These are phyloP conservation scores for Zygosaccharomyces bisporus DNA, from an alignment of 805 yeast genomes.

Conservation along the genomic window DNA sequence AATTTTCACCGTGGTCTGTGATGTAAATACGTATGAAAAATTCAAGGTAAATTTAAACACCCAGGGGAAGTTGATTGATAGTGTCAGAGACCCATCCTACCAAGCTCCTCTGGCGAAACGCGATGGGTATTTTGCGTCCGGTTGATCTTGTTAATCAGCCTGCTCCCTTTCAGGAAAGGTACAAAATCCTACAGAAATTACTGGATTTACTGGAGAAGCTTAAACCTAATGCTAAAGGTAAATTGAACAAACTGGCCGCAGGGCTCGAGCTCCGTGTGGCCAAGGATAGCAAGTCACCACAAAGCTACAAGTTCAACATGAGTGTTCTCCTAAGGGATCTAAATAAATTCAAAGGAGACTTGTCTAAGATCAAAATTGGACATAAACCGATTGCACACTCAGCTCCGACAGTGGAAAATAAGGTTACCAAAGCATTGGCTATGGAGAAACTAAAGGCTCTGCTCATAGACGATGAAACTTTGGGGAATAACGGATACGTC, in stretches of 20 bases:
- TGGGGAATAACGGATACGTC: constrained; percentile 29
- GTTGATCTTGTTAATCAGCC: constrained; percentile 31
- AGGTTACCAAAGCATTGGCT: constrained; percentile 15
- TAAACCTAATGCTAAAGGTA: constrained; percentile 15
- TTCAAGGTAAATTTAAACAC: not conserved
- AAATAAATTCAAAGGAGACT: constrained; percentile 29
- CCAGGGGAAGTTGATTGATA: too few species aligned
- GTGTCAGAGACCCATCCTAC: not conserved
- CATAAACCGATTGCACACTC: constrained; percentile 21
- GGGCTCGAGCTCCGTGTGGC: constrained; percentile 30
- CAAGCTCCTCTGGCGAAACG: not conserved
- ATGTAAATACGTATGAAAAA: not conserved
- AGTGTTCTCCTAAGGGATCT: constrained; percentile 33
- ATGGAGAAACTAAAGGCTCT: constrained; percentile 20
- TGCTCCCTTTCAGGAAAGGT: constrained; percentile 33
- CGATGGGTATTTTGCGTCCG: constrained; percentile 24
- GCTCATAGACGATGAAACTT: constrained; percentile 17
- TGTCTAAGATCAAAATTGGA: constrained; percentile 22
- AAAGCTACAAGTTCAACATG: constrained; percentile 33
- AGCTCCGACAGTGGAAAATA: constrained; percentile 7
- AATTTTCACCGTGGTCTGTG: constrained; percentile 21
- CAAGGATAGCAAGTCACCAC: constrained; percentile 25
- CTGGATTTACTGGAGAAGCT: constrained; percentile 21
- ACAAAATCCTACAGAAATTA: constrained; percentile 31
- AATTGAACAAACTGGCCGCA: constrained; percentile 22